Evolutionary conservation across 2,329 filamentous ascomycete genomes (phyloP), one percentile per base, ranked within the genome.

Genomic region (Cladosporium phlei): DNA sequence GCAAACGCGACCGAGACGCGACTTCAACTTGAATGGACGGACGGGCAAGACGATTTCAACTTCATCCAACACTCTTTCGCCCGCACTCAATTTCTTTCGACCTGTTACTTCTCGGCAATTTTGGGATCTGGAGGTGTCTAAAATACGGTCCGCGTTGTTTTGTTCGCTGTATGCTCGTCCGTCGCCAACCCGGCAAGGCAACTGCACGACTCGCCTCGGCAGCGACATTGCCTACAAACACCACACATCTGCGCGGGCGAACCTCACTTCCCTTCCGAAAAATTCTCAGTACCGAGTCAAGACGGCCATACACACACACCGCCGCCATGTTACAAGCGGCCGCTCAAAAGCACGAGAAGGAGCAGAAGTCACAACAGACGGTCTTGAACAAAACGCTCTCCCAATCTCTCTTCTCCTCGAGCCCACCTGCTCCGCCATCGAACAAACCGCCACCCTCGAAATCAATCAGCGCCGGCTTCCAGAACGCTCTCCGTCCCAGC

Each of bases 341-440:
- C 20, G 27, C 34, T 3, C 60, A 69, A 46, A 61, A 59, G 24
- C 65, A 70, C 52, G 58, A 68, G 48, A 58, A 66, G 46, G 56
- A 62, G 50, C 54, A 55, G 8, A 58, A 62, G 22, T 53, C 53
- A 57, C 10, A 53, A 54, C 47, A 63, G 35, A 39, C 25, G 12
- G 44, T 47, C n/a, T 35, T 47, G 27, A 14, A 24, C 25, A 47
- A 47, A 19, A 47, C 44, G 54, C 47, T 59, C n/a, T 58, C 69
- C 4, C 79, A 80, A 60, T 70, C 77, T 48, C 66, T 77, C 12
- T 78, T 82, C 52, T 72, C 77, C 3, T 80, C 79, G n/a, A 47
- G 44, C n/a, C 28, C 44, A 27, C 44, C 44, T 1, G 81, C 22
- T 4, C 21, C 75, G 62, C 80, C 73, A 54, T 74, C 76, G 10